Base-by-base conservation (phyloP, 2,329 filamentous ascomycete genomes). In the Sarocladium strictum region DNA sequence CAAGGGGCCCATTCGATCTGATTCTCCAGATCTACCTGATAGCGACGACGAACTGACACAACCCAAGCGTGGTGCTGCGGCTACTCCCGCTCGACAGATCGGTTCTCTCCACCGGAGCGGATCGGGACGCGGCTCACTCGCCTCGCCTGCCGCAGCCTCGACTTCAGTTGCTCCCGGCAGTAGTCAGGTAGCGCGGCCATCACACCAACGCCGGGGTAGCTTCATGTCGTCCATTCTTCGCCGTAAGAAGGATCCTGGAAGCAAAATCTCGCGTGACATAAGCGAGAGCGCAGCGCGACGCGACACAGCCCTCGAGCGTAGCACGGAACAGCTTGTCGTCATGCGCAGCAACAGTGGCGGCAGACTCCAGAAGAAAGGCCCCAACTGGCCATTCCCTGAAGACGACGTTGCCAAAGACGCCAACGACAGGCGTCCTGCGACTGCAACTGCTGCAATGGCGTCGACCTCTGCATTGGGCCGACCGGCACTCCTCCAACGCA, bases 261-360 rank as follows among this genome's bases (percentile, higher is more conserved):
- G 35, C 50, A 81, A 77, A 62, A 77, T 86, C 19, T 73, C 78
- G 29, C 81, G 83, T 35, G 77, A 78, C 21, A 62, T 71, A 10
- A 64, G 68, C 12, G 84, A 86, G 59, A 85, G 78, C 58, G 78
- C 79, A 2, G 83, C 84, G 1, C 74, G 84, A 10, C 75, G 78
- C 53, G 85, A 88, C 59, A 86, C 82, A 0, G 76, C 73, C 19
- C 71, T 87, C 1, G 84, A 88, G 65, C 76, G 83, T 29, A 80
- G 74, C 58, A 64, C 71, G n/a, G 71, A 74, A 6, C 77, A 86
- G 63, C 72, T 84, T 3, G 69, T 66, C n/a, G 66, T 68, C 14
- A 63, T 83, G 3, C 75, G 71, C 38, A 67, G 64, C 45, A 69
- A 69, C 54, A 62, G 62, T 19, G 53, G 57, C 14, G 57, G 57